Conservation (phyloP, 2,329 filamentous ascomycete genomes). For the Sclerotinia subarctica region DNA sequence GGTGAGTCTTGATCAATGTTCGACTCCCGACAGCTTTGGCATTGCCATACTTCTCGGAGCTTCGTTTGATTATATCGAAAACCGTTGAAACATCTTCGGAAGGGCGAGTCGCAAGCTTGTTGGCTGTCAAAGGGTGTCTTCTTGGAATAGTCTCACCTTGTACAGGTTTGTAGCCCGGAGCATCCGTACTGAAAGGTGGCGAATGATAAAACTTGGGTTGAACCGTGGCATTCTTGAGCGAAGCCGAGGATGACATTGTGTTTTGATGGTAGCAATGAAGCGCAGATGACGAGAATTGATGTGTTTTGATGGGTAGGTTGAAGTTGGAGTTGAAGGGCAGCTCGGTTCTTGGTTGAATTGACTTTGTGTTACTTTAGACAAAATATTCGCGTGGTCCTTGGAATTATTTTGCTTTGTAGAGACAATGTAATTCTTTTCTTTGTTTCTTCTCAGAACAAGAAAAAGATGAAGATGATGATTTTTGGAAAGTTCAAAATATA, state of each 20-base stretch:
- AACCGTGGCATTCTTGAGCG: slow-evolving; percentile 36
- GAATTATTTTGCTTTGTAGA: neutral
- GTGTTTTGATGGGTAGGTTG: neutral
- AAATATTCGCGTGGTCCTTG: neutral
- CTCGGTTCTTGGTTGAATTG: neutral
- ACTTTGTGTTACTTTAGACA: neutral
- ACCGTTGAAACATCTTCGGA: slow-evolving; percentile 42
- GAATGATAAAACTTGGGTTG: slow-evolving; percentile 40
- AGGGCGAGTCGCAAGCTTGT: slow-evolving; percentile 54
- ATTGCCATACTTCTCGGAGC: slow-evolving; percentile 61
- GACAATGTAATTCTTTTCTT: no score
- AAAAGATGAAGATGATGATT: neutral
- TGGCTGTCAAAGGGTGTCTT: slow-evolving; percentile 55
- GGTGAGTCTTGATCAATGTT: slow-evolving; percentile 68
- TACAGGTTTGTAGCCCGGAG: slow-evolving; percentile 53
- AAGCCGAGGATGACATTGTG: slow-evolving; percentile 17
- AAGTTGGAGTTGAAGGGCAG: neutral
- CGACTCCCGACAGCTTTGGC: slow-evolving; percentile 64
- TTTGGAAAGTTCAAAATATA: neutral
- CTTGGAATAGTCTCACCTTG: slow-evolving; percentile 70
- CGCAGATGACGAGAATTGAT: neutral
- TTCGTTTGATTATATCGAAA: slow-evolving; percentile 64
- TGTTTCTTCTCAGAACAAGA: neutral
- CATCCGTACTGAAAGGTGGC: slow-evolving; percentile 61
- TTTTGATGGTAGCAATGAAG: neutral